Evolutionary conservation across 116 monocot genomes (phyloP), one percentile per base, ranked within the genome.

Genomic region (Phalaenopsis hybrid): DNA sequence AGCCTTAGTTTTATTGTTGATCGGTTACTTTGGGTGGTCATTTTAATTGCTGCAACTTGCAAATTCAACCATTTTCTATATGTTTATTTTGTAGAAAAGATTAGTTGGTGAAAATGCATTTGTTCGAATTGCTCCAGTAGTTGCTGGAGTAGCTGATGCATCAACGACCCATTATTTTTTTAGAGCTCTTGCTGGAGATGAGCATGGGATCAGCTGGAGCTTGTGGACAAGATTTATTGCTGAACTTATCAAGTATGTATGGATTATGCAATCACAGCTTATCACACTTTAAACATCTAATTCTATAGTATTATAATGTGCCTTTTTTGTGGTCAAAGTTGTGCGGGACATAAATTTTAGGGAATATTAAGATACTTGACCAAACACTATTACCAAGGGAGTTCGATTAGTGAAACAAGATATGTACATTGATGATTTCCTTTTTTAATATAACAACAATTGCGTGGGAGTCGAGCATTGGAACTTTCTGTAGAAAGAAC

Each of bases 131-230:
- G 91, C 94, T 73, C 85, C 97, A 49, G 93, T 91, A 50, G 77
- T 97, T 83, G 84, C 88, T 28, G 94, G 91, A 80, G 85, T 97
- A 61, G 89, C 93, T 83, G 94, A 94, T 75, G 82, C 75, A 81
- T 81, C 97, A 59, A 97, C 93, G 77, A 86, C 90, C 51, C 97
- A 94, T 85, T 83, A 93, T 83, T 91, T 97, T 81, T 97, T 91
- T 61, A 97, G 89, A 81, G 90, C 89, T 57, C 86, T 97, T 80
- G 91, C 77, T 59, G 97, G 94, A 74, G 82, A 87, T 76, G 92
- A 89, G 81, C 73, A n/a, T 52, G 97, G 97, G 23, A 86, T 97
- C 41, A 94, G 92, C 25, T 86, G 94, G 37, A 86, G 84, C 81
- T 81, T 90, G 84, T 97, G 97, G 97, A 92, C 31, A 31, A 31